Evolutionary conservation across 1,139 yeast genomes (phyloP).

Genomic region (Hyphopichia wangnamkhiaoensis): DNA sequence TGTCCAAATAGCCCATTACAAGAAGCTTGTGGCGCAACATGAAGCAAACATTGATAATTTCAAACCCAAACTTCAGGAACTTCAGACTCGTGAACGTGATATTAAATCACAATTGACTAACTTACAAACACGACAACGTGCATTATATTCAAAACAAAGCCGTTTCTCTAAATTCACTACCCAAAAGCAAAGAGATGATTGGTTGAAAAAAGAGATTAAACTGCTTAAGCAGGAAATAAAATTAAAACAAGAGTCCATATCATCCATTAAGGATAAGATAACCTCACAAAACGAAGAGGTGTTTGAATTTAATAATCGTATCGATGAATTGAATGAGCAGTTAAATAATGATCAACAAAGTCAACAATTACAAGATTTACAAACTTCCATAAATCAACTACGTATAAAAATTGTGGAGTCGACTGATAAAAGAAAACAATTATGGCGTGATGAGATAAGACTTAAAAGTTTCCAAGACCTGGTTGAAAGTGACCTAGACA

Average conservation of each 20-base stretch:
- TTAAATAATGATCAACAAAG: slow-evolving; percentile 16
- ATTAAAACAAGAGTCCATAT: slow-evolving; percentile 24
- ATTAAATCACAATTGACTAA: slow-evolving; percentile 43
- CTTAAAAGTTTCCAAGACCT: slow-evolving; percentile 57
- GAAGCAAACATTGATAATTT: slow-evolving; percentile 21
- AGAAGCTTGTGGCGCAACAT: slow-evolving; percentile 20
- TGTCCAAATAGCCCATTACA: slow-evolving; percentile 21
- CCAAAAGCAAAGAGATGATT: slow-evolving; percentile 61
- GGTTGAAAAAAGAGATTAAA: slow-evolving; percentile 53
- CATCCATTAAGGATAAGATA: slow-evolving; percentile 20
- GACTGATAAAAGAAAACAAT: slow-evolving; percentile 65
- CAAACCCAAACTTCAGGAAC: slow-evolving; percentile 45
- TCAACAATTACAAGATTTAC: slow-evolving; percentile 25
- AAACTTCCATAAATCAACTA: slow-evolving; percentile 34
- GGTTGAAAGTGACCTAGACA: slow-evolving; percentile 52
- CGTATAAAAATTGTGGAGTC: slow-evolving; percentile 45
- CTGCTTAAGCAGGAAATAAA: slow-evolving; percentile 19
- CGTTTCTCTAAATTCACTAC: slow-evolving; percentile 61
- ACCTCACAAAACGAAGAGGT: slow-evolving; percentile 18
- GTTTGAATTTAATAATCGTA: slow-evolving; percentile 34
- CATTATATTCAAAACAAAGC: slow-evolving; percentile 72
- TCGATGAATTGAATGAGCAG: slow-evolving; percentile 32
- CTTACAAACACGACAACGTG: slow-evolving; percentile 56
- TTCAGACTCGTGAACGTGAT: slow-evolving; percentile 42
- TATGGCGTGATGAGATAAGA: slow-evolving; percentile 82